These are phyloP conservation scores for Plasmodium chabaudi DNA, from an alignment of 169 alveolate species.

Conservation along the genomic window DNA sequence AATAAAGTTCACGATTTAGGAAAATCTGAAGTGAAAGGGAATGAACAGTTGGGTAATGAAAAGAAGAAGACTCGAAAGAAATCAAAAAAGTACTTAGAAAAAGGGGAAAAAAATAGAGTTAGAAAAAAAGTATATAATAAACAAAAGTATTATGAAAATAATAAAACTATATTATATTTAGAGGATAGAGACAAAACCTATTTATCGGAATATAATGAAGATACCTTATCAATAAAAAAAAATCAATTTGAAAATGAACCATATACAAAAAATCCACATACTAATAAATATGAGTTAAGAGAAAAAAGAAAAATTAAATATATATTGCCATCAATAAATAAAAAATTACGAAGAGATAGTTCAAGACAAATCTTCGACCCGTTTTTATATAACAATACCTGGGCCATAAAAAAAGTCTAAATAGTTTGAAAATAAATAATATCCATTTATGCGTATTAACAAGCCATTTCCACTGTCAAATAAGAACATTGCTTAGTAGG, in stretches of 20 bases:
- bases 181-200: constrained; percentile 3
- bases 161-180: constrained; percentile 7
- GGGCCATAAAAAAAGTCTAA: constrained; percentile 51
- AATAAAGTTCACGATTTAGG: not conserved
- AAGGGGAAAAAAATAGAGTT: constrained; percentile 20
- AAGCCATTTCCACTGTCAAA: no score
- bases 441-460: no score
- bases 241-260: not conserved
- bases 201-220: not conserved
- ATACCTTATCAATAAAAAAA: not conserved
- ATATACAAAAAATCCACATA: constrained; percentile 8
- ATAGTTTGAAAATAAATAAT: no score
- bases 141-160: constrained; percentile 24
- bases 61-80: not conserved
- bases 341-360: constrained; percentile 65
- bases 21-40: not conserved
- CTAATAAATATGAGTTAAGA: constrained; percentile 54
- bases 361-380: constrained; percentile 62
- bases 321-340: constrained; percentile 49
- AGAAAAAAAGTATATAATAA: not conserved
- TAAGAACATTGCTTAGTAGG: no score
- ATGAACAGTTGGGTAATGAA: not conserved
- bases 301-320: constrained; percentile 42
- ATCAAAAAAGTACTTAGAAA: not conserved
- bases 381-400: constrained; percentile 48